Percentiles rank a stretch among this genome's conserved stretches.
phyloP scores from a whole-genome alignment of 2,329 filamentous ascomycete genomes.

The Plenodomus biglobosus region DNA sequence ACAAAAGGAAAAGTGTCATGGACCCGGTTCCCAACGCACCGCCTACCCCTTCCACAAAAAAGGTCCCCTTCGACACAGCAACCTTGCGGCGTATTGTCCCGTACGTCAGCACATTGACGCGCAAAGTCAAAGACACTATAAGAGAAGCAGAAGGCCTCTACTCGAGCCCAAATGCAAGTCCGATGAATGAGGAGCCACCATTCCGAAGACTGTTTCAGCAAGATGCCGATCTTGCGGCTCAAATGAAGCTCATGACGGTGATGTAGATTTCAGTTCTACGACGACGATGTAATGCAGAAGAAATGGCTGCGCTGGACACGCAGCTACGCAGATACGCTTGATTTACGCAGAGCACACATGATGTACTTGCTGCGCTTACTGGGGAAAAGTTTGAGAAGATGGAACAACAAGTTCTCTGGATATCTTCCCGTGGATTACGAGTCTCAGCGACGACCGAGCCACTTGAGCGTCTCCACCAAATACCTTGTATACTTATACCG shows the following conservation, averaged over 20 bases:
- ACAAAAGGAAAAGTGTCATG: constrained; percentile 44
- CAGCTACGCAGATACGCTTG: background rate
- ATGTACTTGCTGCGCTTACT: constrained; percentile 17
- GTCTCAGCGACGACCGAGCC: constrained; percentile 30
- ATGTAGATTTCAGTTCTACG: constrained; percentile 34
- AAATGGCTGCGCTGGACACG: background rate
- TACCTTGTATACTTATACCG: constrained; percentile 37
- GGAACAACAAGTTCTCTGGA: constrained; percentile 32
- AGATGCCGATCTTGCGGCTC: constrained; percentile 38
- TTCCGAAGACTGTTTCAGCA: constrained; percentile 39
- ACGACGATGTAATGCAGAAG: constrained; percentile 19
- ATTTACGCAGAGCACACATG: background rate
- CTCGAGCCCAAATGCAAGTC: constrained; percentile 46
- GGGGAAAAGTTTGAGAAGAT: constrained; percentile 22
- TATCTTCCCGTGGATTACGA: constrained; percentile 37
- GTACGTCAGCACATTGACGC: constrained; percentile 52
- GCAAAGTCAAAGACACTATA: constrained; percentile 51
- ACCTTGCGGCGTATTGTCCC: constrained; percentile 64
- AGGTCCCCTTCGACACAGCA: constrained; percentile 67
- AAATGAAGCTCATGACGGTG: constrained; percentile 47
- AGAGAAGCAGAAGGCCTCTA: constrained; percentile 53
- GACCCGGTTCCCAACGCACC: constrained; percentile 29
- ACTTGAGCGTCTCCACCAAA: constrained; percentile 19
- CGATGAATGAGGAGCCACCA: constrained; percentile 41
- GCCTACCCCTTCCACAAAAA: constrained; percentile 47